Evolutionary conservation across 345 rosid genomes (phyloP).

Genomic region (Linum lewisii): DNA sequence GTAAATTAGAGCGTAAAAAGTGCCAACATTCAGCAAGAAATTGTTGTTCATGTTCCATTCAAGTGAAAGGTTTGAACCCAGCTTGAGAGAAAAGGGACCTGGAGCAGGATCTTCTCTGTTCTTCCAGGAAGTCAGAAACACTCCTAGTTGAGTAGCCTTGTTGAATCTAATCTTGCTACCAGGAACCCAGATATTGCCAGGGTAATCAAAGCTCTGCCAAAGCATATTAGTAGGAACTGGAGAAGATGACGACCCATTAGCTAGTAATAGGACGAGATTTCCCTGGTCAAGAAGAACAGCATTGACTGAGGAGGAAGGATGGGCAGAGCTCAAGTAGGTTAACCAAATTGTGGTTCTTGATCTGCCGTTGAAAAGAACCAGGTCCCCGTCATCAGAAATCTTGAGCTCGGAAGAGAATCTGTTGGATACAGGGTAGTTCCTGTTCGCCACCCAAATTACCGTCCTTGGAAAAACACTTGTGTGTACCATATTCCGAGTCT

Average conservation of each 20-base stretch:
- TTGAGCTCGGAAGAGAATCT: conserved; percentile 32
- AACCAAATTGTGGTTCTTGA: conserved; percentile 46
- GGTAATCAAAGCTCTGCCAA: conserved; percentile 66
- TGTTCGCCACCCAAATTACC: conserved; percentile 66
- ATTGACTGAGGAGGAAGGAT: conserved; percentile 5
- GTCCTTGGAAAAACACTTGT: conserved; percentile 23
- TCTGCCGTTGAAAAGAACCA: conserved; percentile 43
- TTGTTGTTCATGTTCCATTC: conserved; percentile 33
- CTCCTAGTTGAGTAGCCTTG: conserved; percentile 27
- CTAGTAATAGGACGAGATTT: conserved; percentile 39
- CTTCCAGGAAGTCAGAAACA: conserved; percentile 51
- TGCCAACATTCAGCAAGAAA: conserved; percentile 55
- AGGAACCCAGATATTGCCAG: conserved; percentile 60
- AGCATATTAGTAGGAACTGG: conserved; percentile 13
- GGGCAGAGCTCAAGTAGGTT: conserved; percentile 17
- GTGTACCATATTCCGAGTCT: conserved; percentile 63
- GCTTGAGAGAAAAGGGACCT: conserved; percentile 66
- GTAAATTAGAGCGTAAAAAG: conserved; percentile 65
- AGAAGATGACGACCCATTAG: too few species aligned
- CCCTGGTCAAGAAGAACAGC: conserved; percentile 47
- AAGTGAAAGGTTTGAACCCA: conserved; percentile 32
- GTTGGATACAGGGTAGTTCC: conserved; percentile 42
- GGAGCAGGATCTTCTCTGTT: conserved; percentile 49
- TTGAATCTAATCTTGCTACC: conserved; percentile 43
- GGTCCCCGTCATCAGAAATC: conserved; percentile 42